Evolutionary conservation across 1,139 yeast species (phyloP).

Genomic region (Geotrichum reessii): DNA sequence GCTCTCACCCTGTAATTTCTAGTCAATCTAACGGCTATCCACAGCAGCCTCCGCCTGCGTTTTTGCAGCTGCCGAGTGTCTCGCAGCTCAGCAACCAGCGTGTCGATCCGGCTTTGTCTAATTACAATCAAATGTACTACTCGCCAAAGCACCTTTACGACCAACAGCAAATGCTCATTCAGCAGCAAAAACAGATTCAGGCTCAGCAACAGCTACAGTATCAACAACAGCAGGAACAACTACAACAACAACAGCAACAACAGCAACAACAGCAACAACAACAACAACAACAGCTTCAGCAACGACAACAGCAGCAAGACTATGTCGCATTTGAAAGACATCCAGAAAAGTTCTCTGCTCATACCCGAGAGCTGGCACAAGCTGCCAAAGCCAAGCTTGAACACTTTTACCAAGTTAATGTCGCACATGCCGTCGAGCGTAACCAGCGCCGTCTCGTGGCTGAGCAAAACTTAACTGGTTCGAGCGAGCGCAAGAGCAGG

Average conservation of each 20-base stretch:
- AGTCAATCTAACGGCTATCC: slow-evolving; percentile 1
- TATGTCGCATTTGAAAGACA: slow-evolving; percentile 79
- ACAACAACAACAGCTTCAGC: slow-evolving; percentile 20
- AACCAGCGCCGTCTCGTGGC: slow-evolving; percentile 61
- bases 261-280: slow-evolving; percentile 21
- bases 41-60: slow-evolving; percentile 17
- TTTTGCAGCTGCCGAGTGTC: slow-evolving; percentile 27
- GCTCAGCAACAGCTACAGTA: slow-evolving; percentile 17
- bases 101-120: slow-evolving; percentile 20
- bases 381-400: slow-evolving; percentile 60
- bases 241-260: slow-evolving; percentile 21
- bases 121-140: slow-evolving; percentile 18
- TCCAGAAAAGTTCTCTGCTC: slow-evolving; percentile 60
- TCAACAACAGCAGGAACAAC: slow-evolving; percentile 20
- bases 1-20: slow-evolving; percentile 5
- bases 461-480: slow-evolving; percentile 51
- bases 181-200: slow-evolving; percentile 19
- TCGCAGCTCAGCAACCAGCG: slow-evolving; percentile 26
- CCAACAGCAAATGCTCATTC: slow-evolving; percentile 21
- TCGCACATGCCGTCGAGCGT: slow-evolving; percentile 66
- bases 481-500: slow-evolving; percentile 63
- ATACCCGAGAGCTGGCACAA: slow-evolving; percentile 58
- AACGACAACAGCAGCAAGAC: slow-evolving; percentile 24
- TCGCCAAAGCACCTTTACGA: slow-evolving; percentile 22
- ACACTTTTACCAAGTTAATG: slow-evolving; percentile 61